Base-by-base conservation (phyloP, 139 green algal genomes). In the Spirogloea muscicola region DNA sequence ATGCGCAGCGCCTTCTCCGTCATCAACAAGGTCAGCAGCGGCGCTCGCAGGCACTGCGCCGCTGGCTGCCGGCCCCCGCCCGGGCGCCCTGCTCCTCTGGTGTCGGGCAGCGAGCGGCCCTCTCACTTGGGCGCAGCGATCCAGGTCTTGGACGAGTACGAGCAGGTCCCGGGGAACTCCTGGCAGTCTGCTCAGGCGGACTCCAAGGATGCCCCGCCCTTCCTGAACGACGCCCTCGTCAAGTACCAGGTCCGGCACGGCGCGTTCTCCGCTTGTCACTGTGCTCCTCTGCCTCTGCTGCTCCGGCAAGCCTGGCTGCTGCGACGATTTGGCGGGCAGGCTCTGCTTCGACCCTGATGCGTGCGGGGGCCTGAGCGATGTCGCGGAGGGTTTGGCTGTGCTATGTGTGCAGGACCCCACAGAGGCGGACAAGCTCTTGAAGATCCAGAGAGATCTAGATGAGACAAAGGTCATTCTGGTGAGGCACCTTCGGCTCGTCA, bases 401-500 rank as follows among this genome's bases (percentile, higher is more conserved):
- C n/a, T 70, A 55, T 57, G 6, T 9, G 18, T 70, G 1, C 88
- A 96, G 89, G 93, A 97, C 74, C 92, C 92, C 4, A 77, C 84
- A 10, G 74, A 90, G 73, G 95, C 93, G 16, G 95, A 99, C 87
- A 98, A 98, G 85, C 86, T 99, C 31, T 83, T 92, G 2, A 96
- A 94, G 78, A 98, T 99, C 42, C 95, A 98, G 82, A 85, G 88
- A 33, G 95, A 99, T 72, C 71, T 99, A 31, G 93, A 97, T 76
- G 93, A 97, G 72, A 96, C 91, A 1, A 91, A 89, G 51, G 66
- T 84, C 29, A 82, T 86, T 71, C 49, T 87, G 80, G 75, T 82
- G 33, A 6, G 66, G n/a, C n/a, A n/a, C n/a, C n/a, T 51, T 9
- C 13, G 16, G 44, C 13, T 52, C 16, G n/a, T n/a, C n/a, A n/a